Evolutionary conservation across 1,139 yeast species (phyloP), one percentile per base, ranked within the genome.

Genomic region (Suhomyces ambrosiae): DNA sequence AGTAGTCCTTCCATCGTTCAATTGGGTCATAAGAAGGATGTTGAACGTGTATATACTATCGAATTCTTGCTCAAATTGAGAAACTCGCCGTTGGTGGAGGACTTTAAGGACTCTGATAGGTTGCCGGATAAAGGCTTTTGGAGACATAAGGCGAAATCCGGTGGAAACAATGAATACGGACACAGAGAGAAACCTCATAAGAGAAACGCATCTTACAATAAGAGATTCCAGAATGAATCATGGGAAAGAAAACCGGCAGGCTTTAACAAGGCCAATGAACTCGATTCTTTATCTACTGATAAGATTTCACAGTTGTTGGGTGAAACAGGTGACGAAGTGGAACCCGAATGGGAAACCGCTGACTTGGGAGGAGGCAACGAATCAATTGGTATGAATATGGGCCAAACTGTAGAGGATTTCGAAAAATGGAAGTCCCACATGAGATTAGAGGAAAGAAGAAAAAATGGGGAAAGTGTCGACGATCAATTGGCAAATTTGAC

Each of bases 381-480:
- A 7, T 32, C 42, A 4, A 24, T 39, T 21, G 67, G 38, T 60
- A 73, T 59, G 31, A 65, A 64, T 38, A 71, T 74, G 65, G 81
- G 81, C 12, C 79, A 75, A 43, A 74, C 86, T 2, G 82, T 80
- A 14, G 80, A 79, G 37, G 92, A 83, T 50, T 84, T 84, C 53
- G 89, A 82, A 54, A 69, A 71, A 47, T 82, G 89, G 87, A 82
- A 80, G 58, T 67, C 74, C 33, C 71, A 71, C 52, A 77, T 80
- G 81, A 75, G 74, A 47, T 65, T 65, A 35, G 76, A 79, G 53
- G 84, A 80, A 36, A 71, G 73, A 32, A 71, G 66, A 42, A 72
- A 71, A 48, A 71, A 72, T 37, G 82, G 81, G 12, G 78, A 70
- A 38, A 48, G 45, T 10, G 7, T 33, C 3, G 37, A 33, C 5